Evolutionary conservation across 1,139 yeast species (phyloP), one percentile per base, ranked within the genome.

Genomic region (Diutina sp.): DNA sequence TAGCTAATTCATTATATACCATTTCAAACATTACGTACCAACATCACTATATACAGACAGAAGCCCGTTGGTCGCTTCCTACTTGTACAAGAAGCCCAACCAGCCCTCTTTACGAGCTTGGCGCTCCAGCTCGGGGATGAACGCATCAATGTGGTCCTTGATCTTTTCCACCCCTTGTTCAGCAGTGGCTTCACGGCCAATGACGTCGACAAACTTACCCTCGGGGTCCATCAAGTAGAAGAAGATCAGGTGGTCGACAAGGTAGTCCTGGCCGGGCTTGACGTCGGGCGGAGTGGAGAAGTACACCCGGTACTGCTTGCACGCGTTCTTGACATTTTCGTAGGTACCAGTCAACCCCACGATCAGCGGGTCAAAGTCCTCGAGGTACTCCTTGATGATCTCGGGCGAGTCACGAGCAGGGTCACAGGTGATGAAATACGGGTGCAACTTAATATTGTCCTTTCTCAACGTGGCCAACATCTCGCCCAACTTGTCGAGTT

Each of bases 221-320:
- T 93, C 98, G 21, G 96, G 91, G 67, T 93, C 98, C 96, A 93
- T 90, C 63, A 93, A 76, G 67, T 93, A 93, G 71, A 90, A 91
- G 80, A 91, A 93, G 59, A 93, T 91, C 7, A 97, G 90, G 70
- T 93, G 99, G 68, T 93, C 99, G 21, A 93, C 99, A 61, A 93
- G 79, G 67, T 93, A 93, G 64, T 93, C 97, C 70, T 93, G 96
- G 38, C 97, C 98, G 0, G 96, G 93, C 68, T 90, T 88, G 56
- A 90, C 86, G 66, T 90, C 82, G 46, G 95, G 90, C 2, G 99
- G 99, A 1, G 99, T 93, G 11, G 97, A 89, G 69, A 93, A 93
- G 70, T 91, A 93, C 7, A 93, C 99, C 62, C 98, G 80, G 72
- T 83, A 93, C 62, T 84, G 82, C 69, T 89, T 90, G 74, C 99